Evolutionary conservation across 768 basidiomycete genomes (phyloP).

Genomic region (Auricularia cornea): DNA sequence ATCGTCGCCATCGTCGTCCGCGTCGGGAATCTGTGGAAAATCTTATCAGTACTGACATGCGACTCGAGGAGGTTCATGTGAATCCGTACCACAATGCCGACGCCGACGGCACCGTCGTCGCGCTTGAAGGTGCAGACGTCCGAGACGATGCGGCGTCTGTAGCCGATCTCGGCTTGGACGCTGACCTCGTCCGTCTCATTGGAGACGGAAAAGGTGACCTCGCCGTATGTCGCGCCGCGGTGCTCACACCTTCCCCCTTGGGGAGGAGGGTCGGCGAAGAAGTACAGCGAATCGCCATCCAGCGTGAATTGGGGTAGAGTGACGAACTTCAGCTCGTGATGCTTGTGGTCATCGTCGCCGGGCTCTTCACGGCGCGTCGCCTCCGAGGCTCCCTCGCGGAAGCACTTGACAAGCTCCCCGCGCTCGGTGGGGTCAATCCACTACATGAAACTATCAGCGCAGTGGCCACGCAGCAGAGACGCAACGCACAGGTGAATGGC

Average conservation of each 20-base stretch:
- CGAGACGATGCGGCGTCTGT: background rate
- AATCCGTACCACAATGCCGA: background rate
- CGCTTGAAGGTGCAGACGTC: background rate
- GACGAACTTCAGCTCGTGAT: background rate
- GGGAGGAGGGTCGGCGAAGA: background rate
- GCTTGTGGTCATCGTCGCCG: background rate
- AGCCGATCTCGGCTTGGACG: background rate
- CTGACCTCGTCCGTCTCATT: background rate
- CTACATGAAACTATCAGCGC: background rate
- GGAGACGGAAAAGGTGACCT: background rate
- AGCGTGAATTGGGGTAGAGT: background rate
- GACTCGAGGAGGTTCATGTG: background rate
- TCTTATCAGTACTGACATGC: background rate
- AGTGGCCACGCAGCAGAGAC: background rate
- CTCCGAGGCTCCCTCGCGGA: background rate
- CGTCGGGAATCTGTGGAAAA: background rate
- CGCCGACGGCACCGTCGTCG: background rate
- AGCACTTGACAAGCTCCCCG: background rate
- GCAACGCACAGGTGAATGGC: background rate
- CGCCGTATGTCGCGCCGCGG: background rate
- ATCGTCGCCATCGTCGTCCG: background rate
- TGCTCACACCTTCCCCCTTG: background rate
- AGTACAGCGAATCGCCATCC: background rate
- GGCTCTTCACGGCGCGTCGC: no score
- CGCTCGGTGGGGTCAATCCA: background rate